Conservation (phyloP, 768 basidiomycete species). For the Hydnomerulius pinastri region DNA sequence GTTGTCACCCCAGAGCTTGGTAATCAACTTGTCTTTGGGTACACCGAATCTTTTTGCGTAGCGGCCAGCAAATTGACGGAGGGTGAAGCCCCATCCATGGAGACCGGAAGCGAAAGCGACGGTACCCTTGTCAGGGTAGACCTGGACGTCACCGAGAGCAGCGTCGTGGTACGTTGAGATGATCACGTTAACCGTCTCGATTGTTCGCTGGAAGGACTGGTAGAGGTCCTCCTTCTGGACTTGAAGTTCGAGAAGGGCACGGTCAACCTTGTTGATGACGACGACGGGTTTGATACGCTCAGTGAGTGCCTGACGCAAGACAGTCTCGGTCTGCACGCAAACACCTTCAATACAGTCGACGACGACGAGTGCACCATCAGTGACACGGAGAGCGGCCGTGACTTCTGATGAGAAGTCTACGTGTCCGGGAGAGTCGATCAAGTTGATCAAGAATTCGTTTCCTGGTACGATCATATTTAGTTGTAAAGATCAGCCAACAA, state of each 20-base stretch:
- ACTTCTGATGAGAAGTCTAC: constrained; percentile 99
- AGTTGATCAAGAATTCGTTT: constrained; percentile 97
- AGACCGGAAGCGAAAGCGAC: constrained; percentile 99
- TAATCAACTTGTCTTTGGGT: constrained; percentile 98
- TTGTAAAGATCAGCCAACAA: constrained; percentile 1
- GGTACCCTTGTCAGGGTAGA: constrained; percentile 97
- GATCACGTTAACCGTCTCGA: constrained; percentile 98
- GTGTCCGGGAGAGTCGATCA: constrained; percentile 99
- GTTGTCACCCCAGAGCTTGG: constrained; percentile 98
- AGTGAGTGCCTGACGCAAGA: constrained; percentile 92
- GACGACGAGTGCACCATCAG: constrained; percentile 98
- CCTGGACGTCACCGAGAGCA: constrained; percentile 96
- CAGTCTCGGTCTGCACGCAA: constrained; percentile 99
- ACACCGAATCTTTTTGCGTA: constrained; percentile 99
- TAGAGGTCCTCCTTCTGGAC: constrained; percentile 95
- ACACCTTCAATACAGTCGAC: constrained; percentile 99
- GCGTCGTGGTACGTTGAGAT: constrained; percentile 95
- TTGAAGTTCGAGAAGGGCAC: constrained; percentile 97
- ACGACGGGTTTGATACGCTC: constrained; percentile 99
- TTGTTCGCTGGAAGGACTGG: constrained; percentile 96
- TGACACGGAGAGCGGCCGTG: constrained; percentile 99
- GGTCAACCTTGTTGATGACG: constrained; percentile 99
- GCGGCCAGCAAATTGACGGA: constrained; percentile 92
- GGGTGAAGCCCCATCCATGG: constrained; percentile 99
- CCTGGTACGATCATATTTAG: constrained; percentile 44